A percentile compares a stretch with the other conserved stretches of the same genome.
phyloP scores from a whole-genome alignment of 1,284 basidiomycete genomes.

The Ustilago crameri region DNA sequence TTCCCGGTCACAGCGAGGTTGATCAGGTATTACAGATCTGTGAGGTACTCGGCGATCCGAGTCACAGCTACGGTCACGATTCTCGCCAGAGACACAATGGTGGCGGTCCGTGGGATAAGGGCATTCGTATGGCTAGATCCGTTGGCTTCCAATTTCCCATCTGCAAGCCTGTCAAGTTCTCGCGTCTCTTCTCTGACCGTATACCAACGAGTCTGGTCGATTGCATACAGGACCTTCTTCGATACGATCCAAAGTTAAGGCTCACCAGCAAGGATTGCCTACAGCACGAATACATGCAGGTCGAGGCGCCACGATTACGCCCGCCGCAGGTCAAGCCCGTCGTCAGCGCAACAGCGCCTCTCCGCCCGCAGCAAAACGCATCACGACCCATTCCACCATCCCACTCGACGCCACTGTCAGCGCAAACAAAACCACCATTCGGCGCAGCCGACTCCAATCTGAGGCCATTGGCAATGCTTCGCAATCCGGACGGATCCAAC shows the following conservation, averaged over 20 bases:
- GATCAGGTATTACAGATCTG: slow-evolving; percentile 93
- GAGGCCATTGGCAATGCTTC: slow-evolving; percentile 36
- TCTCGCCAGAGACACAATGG: slow-evolving; percentile 78
- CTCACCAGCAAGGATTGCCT: slow-evolving; percentile 87
- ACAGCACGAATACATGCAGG: slow-evolving; percentile 85
- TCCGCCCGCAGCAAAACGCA: slow-evolving; percentile 24
- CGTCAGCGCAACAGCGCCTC: slow-evolving; percentile 44
- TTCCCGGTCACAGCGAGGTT: slow-evolving; percentile 94
- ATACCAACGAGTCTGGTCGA: slow-evolving; percentile 85
- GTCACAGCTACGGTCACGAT: slow-evolving; percentile 82
- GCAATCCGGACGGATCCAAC: slow-evolving; percentile 32
- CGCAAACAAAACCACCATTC: slow-evolving; percentile 39
- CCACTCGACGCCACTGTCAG: slow-evolving; percentile 49
- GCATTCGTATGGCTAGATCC: slow-evolving; percentile 84
- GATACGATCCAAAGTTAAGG: slow-evolving; percentile 87
- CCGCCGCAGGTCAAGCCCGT: slow-evolving; percentile 53
- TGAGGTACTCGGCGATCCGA: slow-evolving; percentile 91
- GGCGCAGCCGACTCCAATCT: slow-evolving; percentile 44
- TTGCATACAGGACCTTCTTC: slow-evolving; percentile 89
- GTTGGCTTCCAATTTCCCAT: slow-evolving; percentile 92
- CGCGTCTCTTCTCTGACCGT: slow-evolving; percentile 80
- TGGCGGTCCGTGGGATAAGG: slow-evolving; percentile 87
- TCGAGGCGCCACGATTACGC: slow-evolving; percentile 71
- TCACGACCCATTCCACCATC: slow-evolving; percentile 46
- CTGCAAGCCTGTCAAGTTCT: slow-evolving; percentile 80